Evolutionary conservation across 2,329 filamentous ascomycete genomes (phyloP).

Genomic region (Hypomyces rosellus): DNA sequence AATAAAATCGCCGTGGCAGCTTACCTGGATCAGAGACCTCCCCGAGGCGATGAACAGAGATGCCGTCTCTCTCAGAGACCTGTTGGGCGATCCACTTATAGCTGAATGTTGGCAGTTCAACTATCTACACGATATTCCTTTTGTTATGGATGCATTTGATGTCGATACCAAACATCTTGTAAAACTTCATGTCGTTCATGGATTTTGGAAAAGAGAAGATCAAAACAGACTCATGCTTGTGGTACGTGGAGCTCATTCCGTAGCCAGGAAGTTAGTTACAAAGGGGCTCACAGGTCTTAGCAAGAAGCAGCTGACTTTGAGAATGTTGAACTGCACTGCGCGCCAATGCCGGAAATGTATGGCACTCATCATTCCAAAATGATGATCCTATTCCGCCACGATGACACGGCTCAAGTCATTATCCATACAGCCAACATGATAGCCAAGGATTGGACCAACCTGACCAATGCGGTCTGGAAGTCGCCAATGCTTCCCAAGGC

Average conservation of each 20-base stretch:
- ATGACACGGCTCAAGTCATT: constrained; percentile 69
- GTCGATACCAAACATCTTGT: constrained; percentile 42
- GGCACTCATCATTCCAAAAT: constrained; percentile 86
- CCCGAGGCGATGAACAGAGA: constrained; percentile 55
- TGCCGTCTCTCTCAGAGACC: constrained; percentile 57
- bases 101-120: constrained; percentile 67
- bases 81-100: constrained; percentile 70
- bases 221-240: constrained; percentile 49
- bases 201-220: constrained; percentile 63
- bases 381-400: constrained; percentile 74
- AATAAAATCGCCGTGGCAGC: constrained; percentile 60
- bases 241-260: constrained; percentile 33
- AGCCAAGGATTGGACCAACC: constrained; percentile 76
- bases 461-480: constrained; percentile 78
- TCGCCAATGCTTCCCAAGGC: constrained; percentile 62
- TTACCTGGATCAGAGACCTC: constrained; percentile 64
- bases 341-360: constrained; percentile 76
- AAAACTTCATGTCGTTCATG: constrained; percentile 51
- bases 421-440: constrained; percentile 94
- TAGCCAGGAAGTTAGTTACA: not conserved
- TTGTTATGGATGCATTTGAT: constrained; percentile 50
- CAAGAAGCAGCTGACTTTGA: constrained; percentile 52
- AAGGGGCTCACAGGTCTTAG: constrained; percentile 30
- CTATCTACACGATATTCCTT: constrained; percentile 55
- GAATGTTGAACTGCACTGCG: constrained; percentile 65